These are phyloP conservation scores for Penicillium glabrum DNA, from an alignment of 2,329 filamentous ascomycete species.

Conservation along the genomic window DNA sequence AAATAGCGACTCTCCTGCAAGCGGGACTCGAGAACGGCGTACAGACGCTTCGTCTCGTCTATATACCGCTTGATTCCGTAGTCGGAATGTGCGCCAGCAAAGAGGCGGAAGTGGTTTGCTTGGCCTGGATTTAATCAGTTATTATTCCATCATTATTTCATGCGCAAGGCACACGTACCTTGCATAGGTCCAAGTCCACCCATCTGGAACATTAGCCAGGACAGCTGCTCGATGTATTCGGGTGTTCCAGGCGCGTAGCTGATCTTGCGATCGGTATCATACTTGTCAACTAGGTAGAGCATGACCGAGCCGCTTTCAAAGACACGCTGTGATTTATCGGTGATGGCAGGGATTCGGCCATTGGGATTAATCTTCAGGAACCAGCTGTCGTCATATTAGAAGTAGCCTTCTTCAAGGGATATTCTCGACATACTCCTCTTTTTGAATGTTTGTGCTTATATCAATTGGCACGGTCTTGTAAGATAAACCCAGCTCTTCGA, in stretches of 20 bases:
- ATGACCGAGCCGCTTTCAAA: conserved; percentile 50
- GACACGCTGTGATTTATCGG: conserved; percentile 40
- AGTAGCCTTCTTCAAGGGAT: background rate
- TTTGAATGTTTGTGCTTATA: conserved; percentile 46
- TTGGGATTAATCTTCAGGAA: conserved; percentile 52
- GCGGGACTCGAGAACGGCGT: conserved; percentile 46
- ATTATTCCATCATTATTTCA: background rate
- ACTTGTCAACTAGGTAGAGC: conserved; percentile 46
- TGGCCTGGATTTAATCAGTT: conserved; percentile 33
- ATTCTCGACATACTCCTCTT: conserved; percentile 31
- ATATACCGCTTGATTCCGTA: conserved; percentile 50
- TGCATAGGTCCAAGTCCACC: conserved; percentile 43
- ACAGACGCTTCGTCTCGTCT: conserved; percentile 51
- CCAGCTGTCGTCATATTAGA: conserved; percentile 28
- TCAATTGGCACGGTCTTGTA: conserved; percentile 41
- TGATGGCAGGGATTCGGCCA: conserved; percentile 49
- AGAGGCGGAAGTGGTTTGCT: conserved; percentile 50
- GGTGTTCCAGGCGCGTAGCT: conserved; percentile 44
- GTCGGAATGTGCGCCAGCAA: conserved; percentile 43
- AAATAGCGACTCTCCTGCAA: conserved; percentile 44
- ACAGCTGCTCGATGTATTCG: conserved; percentile 46
- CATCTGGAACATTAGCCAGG: conserved; percentile 50
- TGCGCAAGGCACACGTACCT: conserved; percentile 16
- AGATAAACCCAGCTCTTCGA: conserved; percentile 37
- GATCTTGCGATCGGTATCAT: conserved; percentile 45